Percentiles rank a stretch among this genome's conserved stretches.
phyloP scores from a whole-genome alignment of 2,329 filamentous ascomycete genomes.

The Diaporthe sp. region DNA sequence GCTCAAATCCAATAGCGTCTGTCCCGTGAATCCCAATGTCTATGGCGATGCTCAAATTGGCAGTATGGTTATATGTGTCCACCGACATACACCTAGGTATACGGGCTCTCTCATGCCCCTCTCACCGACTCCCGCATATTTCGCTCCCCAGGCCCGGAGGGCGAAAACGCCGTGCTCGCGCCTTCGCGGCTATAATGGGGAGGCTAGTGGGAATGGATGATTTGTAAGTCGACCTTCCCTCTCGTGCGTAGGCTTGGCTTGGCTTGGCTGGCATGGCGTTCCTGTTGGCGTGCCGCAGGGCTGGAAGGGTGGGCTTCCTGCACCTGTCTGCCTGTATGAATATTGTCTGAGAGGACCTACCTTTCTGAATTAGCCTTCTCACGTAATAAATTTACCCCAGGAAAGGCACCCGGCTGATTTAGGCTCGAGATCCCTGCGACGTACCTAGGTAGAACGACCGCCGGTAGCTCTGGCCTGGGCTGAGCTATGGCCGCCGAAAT shows the following conservation, averaged over 20 bases:
- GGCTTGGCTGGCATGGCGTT: constrained; percentile 1
- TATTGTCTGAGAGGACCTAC: too few species aligned
- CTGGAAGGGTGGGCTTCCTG: too few species aligned
- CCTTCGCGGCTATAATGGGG: background rate
- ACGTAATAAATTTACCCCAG: background rate
- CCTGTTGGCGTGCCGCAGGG: too few species aligned
- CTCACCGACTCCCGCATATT: background rate
- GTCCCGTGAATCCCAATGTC: background rate
- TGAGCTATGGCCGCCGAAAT: constrained; percentile 3
- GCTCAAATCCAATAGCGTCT: too few species aligned
- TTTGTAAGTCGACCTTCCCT: constrained; percentile 14
- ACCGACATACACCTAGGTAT: background rate
- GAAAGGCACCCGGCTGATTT: background rate
- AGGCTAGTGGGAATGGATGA: background rate
- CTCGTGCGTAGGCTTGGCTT: background rate
- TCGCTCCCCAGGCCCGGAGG: background rate
- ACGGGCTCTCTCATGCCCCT: background rate
- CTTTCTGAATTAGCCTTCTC: background rate
- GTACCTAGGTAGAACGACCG: too few species aligned
- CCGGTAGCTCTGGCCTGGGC: too few species aligned
- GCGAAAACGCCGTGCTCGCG: background rate
- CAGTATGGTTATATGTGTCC: too few species aligned
- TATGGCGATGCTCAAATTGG: background rate
- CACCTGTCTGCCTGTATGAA: background rate
- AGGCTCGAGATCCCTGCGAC: background rate